Evolutionary conservation across 768 basidiomycete genomes (phyloP), one percentile per base, ranked within the genome.

Genomic region (Serendipita sp.): DNA sequence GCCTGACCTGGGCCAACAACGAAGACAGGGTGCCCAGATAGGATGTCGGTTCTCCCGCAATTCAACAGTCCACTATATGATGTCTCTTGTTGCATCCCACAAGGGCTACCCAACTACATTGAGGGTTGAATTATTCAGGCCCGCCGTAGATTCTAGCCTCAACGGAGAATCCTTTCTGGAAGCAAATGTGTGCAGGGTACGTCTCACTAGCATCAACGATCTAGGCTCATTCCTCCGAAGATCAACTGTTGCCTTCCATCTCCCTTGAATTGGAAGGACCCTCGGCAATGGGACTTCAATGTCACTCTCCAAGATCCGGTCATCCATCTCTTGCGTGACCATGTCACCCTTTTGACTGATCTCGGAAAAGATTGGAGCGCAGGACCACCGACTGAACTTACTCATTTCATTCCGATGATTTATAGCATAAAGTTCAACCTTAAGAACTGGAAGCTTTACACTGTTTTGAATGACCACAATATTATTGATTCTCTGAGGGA

Each of bases 401-500:
- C 86, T 67, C 85, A 84, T 53, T 98, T 93, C 73, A 78, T 92
- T 24, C 94, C 95, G 0, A 91, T 82, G 73, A 71, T 84, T 4
- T 98, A 98, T 74, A 73, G 73, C 15, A 74, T 94, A 68, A 78
- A 86, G 58, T 68, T 96, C 56, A 79, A 84, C 65, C 73, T 97
- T 66, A 79, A 85, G 71, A 84, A 91, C 70, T 94, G 85, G 73
- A 80, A 83, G 66, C 71, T 95, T 60, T 86, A 88, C 69, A 72
- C 89, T 30, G 94, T 90, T 71, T 83, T 89, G 63, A 98, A 98
- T 71, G 95, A 98, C 73, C 92, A 92, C 71, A 98, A 98, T 71
- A 91, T 98, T 71, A 89, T 98, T 60, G 92, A 96, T 76, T 89
- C 88, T 67, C 92, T 93, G 2, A 75, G 86, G 38, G 76, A 85